Base-by-base conservation (phyloP, 1,284 basidiomycete species). In the Trichosporon ovoides region DNA sequence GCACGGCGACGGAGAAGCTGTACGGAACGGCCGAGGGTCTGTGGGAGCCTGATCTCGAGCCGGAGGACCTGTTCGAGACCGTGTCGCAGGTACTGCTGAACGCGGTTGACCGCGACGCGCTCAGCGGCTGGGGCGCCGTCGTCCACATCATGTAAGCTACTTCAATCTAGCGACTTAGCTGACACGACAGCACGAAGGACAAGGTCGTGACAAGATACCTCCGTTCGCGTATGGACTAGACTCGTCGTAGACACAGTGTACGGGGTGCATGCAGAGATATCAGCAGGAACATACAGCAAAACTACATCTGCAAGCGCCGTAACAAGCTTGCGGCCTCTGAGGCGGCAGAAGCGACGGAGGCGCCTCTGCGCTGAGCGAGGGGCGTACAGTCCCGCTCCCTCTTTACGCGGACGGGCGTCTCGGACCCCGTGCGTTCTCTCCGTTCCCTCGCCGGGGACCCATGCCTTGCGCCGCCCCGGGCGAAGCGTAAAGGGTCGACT, bases 11-110 rank as follows among this genome's bases (percentile, higher is more conserved):
- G 66, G 83, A 87, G 69, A 98, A 98, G 80, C 80, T 99, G 67
- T 98, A 88, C 72, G 96, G 96, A 87, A 87, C 96, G 67, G 96
- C 96, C 38, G 96, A 99, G 78, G 92, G 93, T 5, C 82, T 99
- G 40, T 99, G 96, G 96, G 95, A 99, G 78, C 92, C 94, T 6
- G 91, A 94, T 77, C 81, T 99, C 74, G 81, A 38, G 73, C 86
- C 94, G 13, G 96, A 98, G 74, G 96, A 98, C 77, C 80, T 99
- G 53, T 99, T 99, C 71, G 96, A 98, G 81, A 98, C 96, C 13
- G 93, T 98, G 70, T 92, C 91, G 20, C 96, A 99, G 78, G 95
- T 93, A 9, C 80, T 99, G 57, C 79, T 98, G 71, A 98, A 95
- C 69, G 91, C 93, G 10, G 87, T 98, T 36, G 96, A 99, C 77